These are phyloP conservation scores for Lolium multiflorum DNA, from an alignment of 176 grass and related monocot species.

Conservation along the genomic window DNA sequence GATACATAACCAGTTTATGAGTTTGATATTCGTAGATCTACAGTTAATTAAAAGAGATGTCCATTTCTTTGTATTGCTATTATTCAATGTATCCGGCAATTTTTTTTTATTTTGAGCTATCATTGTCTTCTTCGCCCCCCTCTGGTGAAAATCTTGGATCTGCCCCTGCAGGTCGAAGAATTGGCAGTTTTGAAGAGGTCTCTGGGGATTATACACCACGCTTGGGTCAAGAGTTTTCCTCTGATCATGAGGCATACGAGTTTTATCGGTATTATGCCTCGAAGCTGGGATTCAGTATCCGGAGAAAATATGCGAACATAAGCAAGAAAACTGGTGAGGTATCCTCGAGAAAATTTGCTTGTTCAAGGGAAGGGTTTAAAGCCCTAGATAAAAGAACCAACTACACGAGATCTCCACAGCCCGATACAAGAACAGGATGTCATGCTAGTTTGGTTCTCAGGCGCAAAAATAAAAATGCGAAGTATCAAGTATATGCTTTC, in stretches of 20 bases:
- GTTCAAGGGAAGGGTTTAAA: neutral
- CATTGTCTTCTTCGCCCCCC: too few relatives aligned
- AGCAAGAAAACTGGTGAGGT: neutral
- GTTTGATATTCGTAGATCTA: too few relatives aligned
- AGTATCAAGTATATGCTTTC: neutral
- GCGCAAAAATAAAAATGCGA: neutral
- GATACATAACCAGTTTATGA: too few relatives aligned
- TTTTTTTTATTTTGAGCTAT: too few relatives aligned
- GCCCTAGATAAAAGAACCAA: neutral
- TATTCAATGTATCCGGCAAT: too few relatives aligned
- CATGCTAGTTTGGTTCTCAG: neutral
- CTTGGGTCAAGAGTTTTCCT: neutral
- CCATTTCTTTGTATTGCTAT: too few relatives aligned
- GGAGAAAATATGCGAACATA: neutral
- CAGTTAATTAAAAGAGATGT: too few relatives aligned
- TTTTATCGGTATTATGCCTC: neutral
- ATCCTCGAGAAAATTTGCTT: neutral
- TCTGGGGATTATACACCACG: neutral
- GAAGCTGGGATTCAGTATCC: neutral
- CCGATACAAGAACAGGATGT: neutral
- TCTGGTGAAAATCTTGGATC: too few relatives aligned
- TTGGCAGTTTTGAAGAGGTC: neutral
- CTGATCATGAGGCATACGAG: neutral
- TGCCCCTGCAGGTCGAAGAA: neutral
- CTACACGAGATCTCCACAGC: neutral